Evolutionary conservation across 306 rosid genomes (phyloP).

Genomic region (Purshia tridentata): DNA sequence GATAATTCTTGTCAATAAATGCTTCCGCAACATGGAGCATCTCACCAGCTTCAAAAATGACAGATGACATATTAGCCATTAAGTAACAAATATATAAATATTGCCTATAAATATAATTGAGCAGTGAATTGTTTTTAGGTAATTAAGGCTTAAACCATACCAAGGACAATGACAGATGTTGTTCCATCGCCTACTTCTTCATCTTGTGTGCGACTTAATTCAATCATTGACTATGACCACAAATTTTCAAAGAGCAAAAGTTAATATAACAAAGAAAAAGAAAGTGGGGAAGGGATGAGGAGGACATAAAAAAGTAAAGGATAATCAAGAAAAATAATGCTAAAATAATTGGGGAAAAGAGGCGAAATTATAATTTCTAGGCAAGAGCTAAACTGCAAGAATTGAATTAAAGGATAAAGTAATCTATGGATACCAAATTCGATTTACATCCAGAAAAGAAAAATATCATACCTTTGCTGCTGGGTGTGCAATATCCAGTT

Average conservation of each 20-base stretch:
- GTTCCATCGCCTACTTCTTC: conserved; percentile 99
- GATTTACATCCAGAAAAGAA: not conserved
- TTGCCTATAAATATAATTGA: conserved; percentile 1
- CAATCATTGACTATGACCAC: conserved; percentile 81
- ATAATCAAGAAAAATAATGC: not conserved
- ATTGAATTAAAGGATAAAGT: conserved; percentile 3
- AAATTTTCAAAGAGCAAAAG: not conserved
- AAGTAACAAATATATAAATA: not conserved
- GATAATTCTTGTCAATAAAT: conserved; percentile 80
- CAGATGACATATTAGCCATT: not conserved
- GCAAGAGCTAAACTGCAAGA: not conserved
- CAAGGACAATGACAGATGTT: conserved; percentile 93
- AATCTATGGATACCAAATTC: too few species aligned
- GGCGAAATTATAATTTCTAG: not conserved
- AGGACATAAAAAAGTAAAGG: not conserved
- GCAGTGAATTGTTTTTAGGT: not conserved
- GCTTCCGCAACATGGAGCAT: conserved; percentile 98
- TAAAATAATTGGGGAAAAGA: not conserved
- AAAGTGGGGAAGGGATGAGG: not conserved
- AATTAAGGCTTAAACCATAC: conserved; percentile 38
- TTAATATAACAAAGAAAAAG: conserved; percentile 18
- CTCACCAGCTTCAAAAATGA: conserved; percentile 73
- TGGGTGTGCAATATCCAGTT: conserved; percentile 92
- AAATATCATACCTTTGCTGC: conserved; percentile 77
- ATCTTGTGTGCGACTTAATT: conserved; percentile 93